Conservation (phyloP, 2,329 filamentous ascomycete species). For the Verticillium isaacii region DNA sequence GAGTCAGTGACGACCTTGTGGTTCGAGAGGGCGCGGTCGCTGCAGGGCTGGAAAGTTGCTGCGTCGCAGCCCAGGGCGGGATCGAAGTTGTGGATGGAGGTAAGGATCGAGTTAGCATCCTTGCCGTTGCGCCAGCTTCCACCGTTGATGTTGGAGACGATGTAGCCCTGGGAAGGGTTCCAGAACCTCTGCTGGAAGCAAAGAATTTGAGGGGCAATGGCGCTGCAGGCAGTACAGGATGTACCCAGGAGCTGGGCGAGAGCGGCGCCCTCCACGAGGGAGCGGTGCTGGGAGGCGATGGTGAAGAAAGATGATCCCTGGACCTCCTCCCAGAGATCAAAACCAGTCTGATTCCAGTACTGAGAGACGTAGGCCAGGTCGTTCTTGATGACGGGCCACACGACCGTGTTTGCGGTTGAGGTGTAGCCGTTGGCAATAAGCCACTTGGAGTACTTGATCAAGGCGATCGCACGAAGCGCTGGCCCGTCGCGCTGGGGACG, state of each 20-base stretch:
- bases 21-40: slow-evolving; percentile 63
- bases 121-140: slow-evolving; percentile 61
- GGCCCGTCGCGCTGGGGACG: slow-evolving; percentile 78
- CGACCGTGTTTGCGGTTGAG: slow-evolving; percentile 44
- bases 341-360: slow-evolving; percentile 64
- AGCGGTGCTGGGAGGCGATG: slow-evolving; percentile 61
- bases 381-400: slow-evolving; percentile 73
- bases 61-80: slow-evolving; percentile 60
- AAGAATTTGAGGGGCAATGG: slow-evolving; percentile 63
- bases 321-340: slow-evolving; percentile 83
- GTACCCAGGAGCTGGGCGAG: slow-evolving; percentile 61
- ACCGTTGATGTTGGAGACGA: slow-evolving; percentile 64
- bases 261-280: slow-evolving; percentile 61
- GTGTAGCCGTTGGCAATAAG: slow-evolving; percentile 62
- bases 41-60: slow-evolving; percentile 75
- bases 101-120: slow-evolving; percentile 67
- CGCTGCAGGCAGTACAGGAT: slow-evolving; percentile 54
- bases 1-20: slow-evolving; percentile 73
- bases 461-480: slow-evolving; percentile 66
- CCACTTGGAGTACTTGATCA: slow-evolving; percentile 71
- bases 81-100: slow-evolving; percentile 66
- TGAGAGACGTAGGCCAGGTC: slow-evolving; percentile 72
- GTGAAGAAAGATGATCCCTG: slow-evolving; percentile 77
- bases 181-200: slow-evolving; percentile 75
- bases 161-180: slow-evolving; percentile 53